Conservation (phyloP, 495 filamentous ascomycete species). For the Arthonia radiata region DNA sequence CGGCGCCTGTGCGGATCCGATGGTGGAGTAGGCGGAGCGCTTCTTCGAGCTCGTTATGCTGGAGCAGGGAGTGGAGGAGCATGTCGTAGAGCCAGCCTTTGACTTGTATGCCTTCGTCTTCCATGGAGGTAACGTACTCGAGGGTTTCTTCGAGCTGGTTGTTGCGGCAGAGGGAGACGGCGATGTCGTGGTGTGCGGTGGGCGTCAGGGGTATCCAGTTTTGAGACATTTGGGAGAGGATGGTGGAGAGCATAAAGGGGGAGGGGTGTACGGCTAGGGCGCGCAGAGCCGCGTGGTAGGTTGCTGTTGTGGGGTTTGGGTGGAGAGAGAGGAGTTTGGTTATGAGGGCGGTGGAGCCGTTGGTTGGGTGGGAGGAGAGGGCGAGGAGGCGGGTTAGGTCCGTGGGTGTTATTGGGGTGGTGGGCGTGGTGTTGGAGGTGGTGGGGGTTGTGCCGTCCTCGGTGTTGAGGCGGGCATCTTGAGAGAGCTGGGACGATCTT, state of each 20-base stretch:
- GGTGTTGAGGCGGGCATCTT: no score
- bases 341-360: no score
- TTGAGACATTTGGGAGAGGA: conserved; percentile 45
- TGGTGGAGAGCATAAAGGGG: conserved; percentile 42
- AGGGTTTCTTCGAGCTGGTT: conserved; percentile 61
- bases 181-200: conserved; percentile 40
- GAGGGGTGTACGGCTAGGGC: conserved; percentile 66
- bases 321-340: no score
- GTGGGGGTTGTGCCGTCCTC: no score
- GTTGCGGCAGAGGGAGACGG: conserved; percentile 52
- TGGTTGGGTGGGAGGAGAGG: no score
- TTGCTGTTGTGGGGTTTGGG: no score
- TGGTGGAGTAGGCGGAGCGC: conserved; percentile 37
- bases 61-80: conserved; percentile 42
- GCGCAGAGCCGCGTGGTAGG: conserved; percentile 21
- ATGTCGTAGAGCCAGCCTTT: conserved; percentile 53
- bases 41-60: conserved; percentile 48
- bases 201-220: conserved; percentile 41
- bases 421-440: no score
- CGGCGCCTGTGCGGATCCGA: conserved; percentile 15
- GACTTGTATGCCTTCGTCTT: conserved; percentile 26
- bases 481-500: no score
- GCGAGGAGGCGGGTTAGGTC: no score
- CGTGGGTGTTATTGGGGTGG: no score
- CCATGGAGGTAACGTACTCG: conserved; percentile 43